Conservation (phyloP, 2,329 filamentous ascomycete genomes). For the Cercospora berteroae region DNA sequence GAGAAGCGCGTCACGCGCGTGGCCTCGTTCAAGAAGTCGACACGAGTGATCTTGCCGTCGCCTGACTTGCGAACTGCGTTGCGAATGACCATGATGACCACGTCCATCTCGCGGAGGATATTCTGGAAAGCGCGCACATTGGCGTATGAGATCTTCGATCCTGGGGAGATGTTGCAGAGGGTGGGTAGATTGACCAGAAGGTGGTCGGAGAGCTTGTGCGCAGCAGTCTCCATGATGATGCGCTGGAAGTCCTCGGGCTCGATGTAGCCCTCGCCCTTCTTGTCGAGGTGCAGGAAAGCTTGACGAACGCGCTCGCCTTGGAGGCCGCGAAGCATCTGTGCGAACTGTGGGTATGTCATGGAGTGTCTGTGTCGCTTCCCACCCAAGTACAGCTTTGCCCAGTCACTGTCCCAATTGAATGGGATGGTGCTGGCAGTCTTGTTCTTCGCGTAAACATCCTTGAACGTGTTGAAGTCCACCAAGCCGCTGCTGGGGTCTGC, state of each 20-base stretch:
- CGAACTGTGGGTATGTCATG: constrained; percentile 94
- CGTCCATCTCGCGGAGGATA: constrained; percentile 94
- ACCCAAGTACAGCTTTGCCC: constrained; percentile 92
- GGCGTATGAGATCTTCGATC: constrained; percentile 94
- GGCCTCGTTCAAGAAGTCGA: constrained; percentile 93
- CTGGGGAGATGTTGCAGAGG: constrained; percentile 88
- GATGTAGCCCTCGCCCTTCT: constrained; percentile 89
- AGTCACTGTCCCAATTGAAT: constrained; percentile 96
- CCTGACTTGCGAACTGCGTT: constrained; percentile 78
- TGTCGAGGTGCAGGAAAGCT: constrained; percentile 89
- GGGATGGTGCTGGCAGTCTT: constrained; percentile 82
- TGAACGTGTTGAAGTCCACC: constrained; percentile 88
- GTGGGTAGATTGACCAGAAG: constrained; percentile 86
- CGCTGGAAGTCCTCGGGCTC: constrained; percentile 93
- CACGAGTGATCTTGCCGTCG: constrained; percentile 89
- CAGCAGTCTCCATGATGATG: constrained; percentile 89
- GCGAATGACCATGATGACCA: constrained; percentile 89
- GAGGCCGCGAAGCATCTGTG: constrained; percentile 93
- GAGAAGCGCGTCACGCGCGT: constrained; percentile 89
- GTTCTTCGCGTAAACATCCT: constrained; percentile 80
- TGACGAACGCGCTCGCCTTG: constrained; percentile 95
- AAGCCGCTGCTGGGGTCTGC: constrained; percentile 78
- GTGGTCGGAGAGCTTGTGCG: constrained; percentile 96
- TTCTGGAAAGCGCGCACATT: constrained; percentile 98
- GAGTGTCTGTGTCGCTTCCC: constrained; percentile 82